Base-by-base conservation (phyloP, 345 rosid species). In the Populus davidiana region DNA sequence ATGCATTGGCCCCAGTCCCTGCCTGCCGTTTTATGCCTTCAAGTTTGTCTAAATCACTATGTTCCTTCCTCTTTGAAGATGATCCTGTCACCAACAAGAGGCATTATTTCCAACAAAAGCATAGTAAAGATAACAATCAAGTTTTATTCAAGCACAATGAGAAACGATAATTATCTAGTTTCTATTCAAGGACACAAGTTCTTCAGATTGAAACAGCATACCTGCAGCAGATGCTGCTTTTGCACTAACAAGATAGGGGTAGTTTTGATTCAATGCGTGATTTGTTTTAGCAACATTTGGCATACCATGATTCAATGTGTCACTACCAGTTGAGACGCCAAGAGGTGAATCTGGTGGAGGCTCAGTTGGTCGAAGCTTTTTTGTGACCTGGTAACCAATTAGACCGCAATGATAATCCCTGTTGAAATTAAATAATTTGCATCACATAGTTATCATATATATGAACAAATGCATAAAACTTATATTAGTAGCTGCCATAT, bases 331-430 rank as follows among this genome's bases (percentile, higher is more conserved):
- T 39, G 43, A 39, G 8, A 39, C 7, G 43, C 43, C 43, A 61
- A 74, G 77, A 74, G 84, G 52, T 70, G 77, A 80, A 69, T 71
- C 82, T 52, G 12, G 23, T 75, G 23, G 23, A 20, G 83, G 54
- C 61, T 71, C 78, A 17, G 77, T 25, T 50, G 59, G 74, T 75
- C 81, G 87, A 84, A 78, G 73, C 87, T 81, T 95, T 81, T 77
- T 93, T 16, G 2, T 72, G 49, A 71, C 85, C 63, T 75, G 90
- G 87, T 95, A 93, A n/a, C 99, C 99, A 80, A 95, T 87, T 80
- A 92, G 83, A 75, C 81, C 89, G 81, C 92, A 93, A 88, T 91
- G 92, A 83, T 80, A 86, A 71, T 84, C 83, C 98, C 98, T 94
- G 82, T 80, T 35, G 84, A 78, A 86, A 44, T 67, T 62, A 33